Evolutionary conservation across 2,329 filamentous ascomycete species (phyloP).

Genomic region (Westerdykella aurantiaca): DNA sequence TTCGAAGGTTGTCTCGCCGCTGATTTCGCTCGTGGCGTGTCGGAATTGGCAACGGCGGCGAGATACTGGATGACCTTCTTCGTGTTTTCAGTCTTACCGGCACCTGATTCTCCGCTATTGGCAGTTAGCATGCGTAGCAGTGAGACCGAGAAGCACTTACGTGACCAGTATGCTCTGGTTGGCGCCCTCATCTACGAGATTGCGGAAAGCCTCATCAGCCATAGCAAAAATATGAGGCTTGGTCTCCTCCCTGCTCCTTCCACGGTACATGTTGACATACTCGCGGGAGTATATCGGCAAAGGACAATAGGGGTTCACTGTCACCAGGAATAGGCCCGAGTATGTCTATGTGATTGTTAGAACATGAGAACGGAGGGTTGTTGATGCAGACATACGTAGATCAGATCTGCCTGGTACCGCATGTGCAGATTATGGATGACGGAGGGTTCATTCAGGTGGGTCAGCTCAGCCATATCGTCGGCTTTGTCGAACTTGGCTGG

Average conservation of each 20-base stretch:
- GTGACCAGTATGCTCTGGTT: slow-evolving; percentile 98
- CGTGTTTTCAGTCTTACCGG: slow-evolving; percentile 97
- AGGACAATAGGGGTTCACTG: slow-evolving; percentile 93
- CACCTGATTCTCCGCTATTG: slow-evolving; percentile 78
- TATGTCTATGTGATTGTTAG: slow-evolving; percentile 60
- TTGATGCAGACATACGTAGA: slow-evolving; percentile 55
- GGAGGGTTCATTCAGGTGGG: slow-evolving; percentile 94
- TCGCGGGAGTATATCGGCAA: slow-evolving; percentile 94
- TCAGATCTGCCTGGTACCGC: slow-evolving; percentile 91
- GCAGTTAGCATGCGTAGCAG: slow-evolving; percentile 12
- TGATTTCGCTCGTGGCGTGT: slow-evolving; percentile 58
- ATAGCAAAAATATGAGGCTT: slow-evolving; percentile 97
- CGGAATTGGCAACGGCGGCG: slow-evolving; percentile 83
- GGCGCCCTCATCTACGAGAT: slow-evolving; percentile 86
- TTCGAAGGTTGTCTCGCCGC: slow-evolving; percentile 68
- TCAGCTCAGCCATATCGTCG: slow-evolving; percentile 98
- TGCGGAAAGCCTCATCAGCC: slow-evolving; percentile 93
- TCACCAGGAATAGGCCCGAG: slow-evolving; percentile 92
- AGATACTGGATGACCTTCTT: slow-evolving; percentile 99
- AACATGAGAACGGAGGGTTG: neutral
- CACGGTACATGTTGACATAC: slow-evolving; percentile 97
- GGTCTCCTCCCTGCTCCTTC: slow-evolving; percentile 82
- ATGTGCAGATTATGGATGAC: slow-evolving; percentile 96
- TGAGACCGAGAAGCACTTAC: slow-evolving; percentile 35
- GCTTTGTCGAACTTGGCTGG: slow-evolving; percentile 99